phyloP scores from a whole-genome alignment of 768 basidiomycete genomes.

The Daedaleopsis nitida region DNA sequence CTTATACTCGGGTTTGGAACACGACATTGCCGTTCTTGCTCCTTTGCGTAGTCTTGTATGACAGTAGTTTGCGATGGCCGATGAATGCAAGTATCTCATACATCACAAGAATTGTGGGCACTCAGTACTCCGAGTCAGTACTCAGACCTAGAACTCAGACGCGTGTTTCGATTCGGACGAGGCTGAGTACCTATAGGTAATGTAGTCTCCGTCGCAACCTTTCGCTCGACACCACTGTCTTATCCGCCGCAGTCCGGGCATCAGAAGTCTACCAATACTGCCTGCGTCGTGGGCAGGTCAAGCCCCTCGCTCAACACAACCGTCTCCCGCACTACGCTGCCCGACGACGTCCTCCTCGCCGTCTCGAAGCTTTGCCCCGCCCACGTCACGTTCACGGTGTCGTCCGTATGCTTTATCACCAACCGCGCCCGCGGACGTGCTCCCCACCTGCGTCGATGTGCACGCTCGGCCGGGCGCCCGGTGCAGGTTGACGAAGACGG shows the following conservation, averaged over 20 bases:
- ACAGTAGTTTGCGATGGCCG: too few relatives aligned
- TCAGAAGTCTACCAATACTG: slow-evolving; percentile 23
- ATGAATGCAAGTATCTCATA: too few relatives aligned
- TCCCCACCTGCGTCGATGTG: slow-evolving; percentile 41
- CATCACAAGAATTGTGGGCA: too few relatives aligned
- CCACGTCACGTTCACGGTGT: slow-evolving; percentile 26
- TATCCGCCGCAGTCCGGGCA: too few relatives aligned
- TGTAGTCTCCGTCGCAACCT: too few relatives aligned
- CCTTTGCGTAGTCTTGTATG: not conserved
- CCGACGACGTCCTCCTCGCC: slow-evolving; percentile 19
- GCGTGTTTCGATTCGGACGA: too few relatives aligned
- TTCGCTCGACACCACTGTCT: too few relatives aligned
- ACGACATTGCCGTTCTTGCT: not conserved
- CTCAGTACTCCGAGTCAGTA: too few relatives aligned
- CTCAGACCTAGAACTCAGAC: too few relatives aligned
- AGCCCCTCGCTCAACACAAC: slow-evolving; percentile 25
- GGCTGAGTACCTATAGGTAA: too few relatives aligned
- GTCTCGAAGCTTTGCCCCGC: slow-evolving; percentile 34
- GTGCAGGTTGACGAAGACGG: slow-evolving; percentile 60
- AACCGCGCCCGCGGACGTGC: slow-evolving; percentile 22
- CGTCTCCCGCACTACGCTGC: slow-evolving; percentile 18
- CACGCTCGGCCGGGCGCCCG: slow-evolving; percentile 28
- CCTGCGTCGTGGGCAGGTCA: slow-evolving; percentile 28
- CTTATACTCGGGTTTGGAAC: not conserved
- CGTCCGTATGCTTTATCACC: slow-evolving; percentile 31